Conservation (phyloP, 352 stramenopile genomes). For the Phytopythium vexans region DNA sequence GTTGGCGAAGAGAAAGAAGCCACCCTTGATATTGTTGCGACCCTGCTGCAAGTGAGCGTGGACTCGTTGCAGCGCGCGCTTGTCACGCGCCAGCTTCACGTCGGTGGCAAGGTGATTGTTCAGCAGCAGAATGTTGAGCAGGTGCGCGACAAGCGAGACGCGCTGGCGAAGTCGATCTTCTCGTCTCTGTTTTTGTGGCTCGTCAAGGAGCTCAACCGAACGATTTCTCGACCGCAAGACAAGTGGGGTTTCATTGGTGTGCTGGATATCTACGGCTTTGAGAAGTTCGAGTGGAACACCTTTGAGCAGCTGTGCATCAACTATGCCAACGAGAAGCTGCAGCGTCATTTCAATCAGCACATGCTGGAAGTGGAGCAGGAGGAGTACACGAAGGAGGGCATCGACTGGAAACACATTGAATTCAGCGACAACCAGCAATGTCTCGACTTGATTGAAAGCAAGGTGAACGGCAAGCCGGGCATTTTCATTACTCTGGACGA, state of each 20-base stretch:
- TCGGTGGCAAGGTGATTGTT: constrained; percentile 88
- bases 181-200: constrained; percentile 91
- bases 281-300: constrained; percentile 94
- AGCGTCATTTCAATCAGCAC: constrained; percentile 93
- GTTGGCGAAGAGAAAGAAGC: constrained; percentile 43
- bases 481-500: constrained; percentile 97
- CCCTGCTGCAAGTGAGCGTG: constrained; percentile 72
- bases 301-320: constrained; percentile 98
- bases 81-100: constrained; percentile 81
- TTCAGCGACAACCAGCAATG: constrained; percentile 94
- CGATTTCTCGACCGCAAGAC: constrained; percentile 76
- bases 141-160: constrained; percentile 85
- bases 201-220: constrained; percentile 88
- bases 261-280: constrained; percentile 98
- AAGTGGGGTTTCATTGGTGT: constrained; percentile 94
- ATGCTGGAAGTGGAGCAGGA: constrained; percentile 97
- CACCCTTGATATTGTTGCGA: constrained; percentile 62
- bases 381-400: constrained; percentile 96
- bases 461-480: constrained; percentile 84
- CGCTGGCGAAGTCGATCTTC: constrained; percentile 92
- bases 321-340: constrained; percentile 95
- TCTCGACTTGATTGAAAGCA: constrained; percentile 92
- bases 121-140: constrained; percentile 88
- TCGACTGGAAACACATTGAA: constrained; percentile 91
- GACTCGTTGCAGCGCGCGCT: constrained; percentile 72